Evolutionary conservation across 345 rosid species (phyloP).

Genomic region (Syzygium aromaticum): DNA sequence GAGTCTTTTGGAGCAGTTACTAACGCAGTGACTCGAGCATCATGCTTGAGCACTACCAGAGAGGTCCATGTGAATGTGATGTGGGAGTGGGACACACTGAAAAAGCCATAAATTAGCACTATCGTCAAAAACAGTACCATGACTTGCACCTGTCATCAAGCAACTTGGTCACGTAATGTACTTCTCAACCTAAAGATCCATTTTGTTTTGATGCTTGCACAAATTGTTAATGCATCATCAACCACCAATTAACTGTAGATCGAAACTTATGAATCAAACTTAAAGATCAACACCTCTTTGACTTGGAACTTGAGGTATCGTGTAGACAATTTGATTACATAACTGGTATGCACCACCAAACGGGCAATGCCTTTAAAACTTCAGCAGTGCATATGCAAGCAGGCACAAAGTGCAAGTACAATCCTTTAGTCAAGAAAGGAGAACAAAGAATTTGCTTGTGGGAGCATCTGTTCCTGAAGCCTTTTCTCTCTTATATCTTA

Average conservation of each 20-base stretch:
- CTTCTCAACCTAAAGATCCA: background rate
- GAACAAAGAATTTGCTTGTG: background rate
- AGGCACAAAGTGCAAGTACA: background rate
- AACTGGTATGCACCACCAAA: background rate
- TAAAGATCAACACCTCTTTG: background rate
- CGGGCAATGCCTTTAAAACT: background rate
- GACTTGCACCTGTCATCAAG: background rate
- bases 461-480: background rate
- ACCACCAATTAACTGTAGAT: background rate
- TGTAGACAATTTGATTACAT: background rate
- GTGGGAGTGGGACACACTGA: background rate
- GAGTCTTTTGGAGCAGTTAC: background rate
- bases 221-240: background rate
- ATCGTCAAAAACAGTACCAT: background rate
- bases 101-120: background rate
- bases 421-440: background rate
- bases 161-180: background rate
- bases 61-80: background rate
- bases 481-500: background rate
- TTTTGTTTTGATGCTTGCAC: background rate
- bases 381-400: background rate
- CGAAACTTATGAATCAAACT: background rate
- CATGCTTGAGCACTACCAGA: background rate
- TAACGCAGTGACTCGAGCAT: background rate
- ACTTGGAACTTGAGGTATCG: background rate